Evolutionary conservation across 371 early-diverging fungal genomes (phyloP), one percentile per base, ranked within the genome.

Genomic region (Mucor plumbeus): DNA sequence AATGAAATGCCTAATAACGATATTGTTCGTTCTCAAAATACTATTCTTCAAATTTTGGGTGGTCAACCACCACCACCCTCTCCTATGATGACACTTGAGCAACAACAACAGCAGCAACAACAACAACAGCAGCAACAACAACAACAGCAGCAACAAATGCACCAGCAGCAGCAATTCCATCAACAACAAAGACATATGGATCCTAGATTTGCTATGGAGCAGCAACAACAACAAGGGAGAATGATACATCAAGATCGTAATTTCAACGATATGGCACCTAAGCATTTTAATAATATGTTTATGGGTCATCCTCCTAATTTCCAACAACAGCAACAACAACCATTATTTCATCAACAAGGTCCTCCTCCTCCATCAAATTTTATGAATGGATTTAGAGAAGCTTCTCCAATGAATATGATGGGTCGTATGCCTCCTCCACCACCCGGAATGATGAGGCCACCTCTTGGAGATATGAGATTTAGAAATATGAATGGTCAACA

Each of bases 1-100:
- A 73, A 77, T 3, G 64, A 70, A 41, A 44, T 60, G 3, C 40
- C 58, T 26, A 59, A 39, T 26, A 64, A 67, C 48, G 71, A 67
- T 21, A 39, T 40, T 21, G 40, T 40, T 33, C 69, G 64, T 36
- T 72, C 78, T 0, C 78, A 78, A 62, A 77, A 72, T 38, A 63
- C 78, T 0, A 68, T 81, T 17, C 67, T 81, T 15, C 81, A 78
- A 48, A 74, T 79, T 41, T 55, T 75, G n/a, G 77, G 78, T 26
- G 80, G 80, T 17, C 78, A 75, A 17, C 64, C 64, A 36, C 69
- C 68, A 11, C 69, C 69, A 41, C 31, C 64, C 2, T 7, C 72
- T 48, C 55, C 64, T 21, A 70, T 72, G 66, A 61, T 58, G 40
- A 15, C 41, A 13, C 53, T 63, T 10, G 47, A 59, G 3, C 63